Percentiles rank a stretch among this genome's conserved stretches.
phyloP scores from a whole-genome alignment of 2,329 filamentous ascomycete species.

The Dryadomyces quercivorus region DNA sequence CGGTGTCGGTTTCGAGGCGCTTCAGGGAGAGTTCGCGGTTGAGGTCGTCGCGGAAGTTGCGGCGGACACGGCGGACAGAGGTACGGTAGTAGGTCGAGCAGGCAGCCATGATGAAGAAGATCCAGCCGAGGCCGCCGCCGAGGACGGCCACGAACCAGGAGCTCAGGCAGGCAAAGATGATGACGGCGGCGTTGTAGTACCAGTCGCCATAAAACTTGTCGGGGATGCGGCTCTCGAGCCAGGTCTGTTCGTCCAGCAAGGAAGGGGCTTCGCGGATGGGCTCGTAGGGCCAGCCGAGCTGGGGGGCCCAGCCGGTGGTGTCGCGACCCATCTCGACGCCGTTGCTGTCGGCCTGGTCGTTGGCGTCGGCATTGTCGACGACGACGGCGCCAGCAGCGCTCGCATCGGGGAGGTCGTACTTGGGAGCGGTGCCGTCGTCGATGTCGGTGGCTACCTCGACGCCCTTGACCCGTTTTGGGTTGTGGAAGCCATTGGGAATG shows the following conservation, averaged over 20 bases:
- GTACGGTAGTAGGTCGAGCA: constrained; percentile 96
- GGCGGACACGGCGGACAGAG: constrained; percentile 80
- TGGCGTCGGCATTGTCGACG: constrained; percentile 32
- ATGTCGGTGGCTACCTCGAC: constrained; percentile 68
- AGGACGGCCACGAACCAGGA: constrained; percentile 86
- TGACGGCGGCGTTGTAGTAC: constrained; percentile 95
- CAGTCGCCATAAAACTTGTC: constrained; percentile 94
- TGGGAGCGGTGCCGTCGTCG: constrained; percentile 54
- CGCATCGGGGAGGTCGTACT: constrained; percentile 67
- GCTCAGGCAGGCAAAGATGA: constrained; percentile 78
- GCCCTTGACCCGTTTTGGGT: constrained; percentile 43
- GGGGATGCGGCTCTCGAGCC: constrained; percentile 69
- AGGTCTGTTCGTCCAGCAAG: constrained; percentile 77
- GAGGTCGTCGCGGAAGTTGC: constrained; percentile 93
- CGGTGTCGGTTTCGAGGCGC: constrained; percentile 76
- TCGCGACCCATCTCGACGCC: constrained; percentile 40
- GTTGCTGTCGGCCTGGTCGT: constrained; percentile 35
- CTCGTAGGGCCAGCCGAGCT: constrained; percentile 60
- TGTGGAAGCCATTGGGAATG: constrained; percentile 52
- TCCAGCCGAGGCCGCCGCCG: constrained; percentile 84
- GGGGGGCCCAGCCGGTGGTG: constrained; percentile 76
- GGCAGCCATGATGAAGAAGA: constrained; percentile 82
- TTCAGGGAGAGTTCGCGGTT: constrained; percentile 72
- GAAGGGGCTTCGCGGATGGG: constrained; percentile 48
- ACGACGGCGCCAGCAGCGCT: constrained; percentile 56